phyloP scores from a whole-genome alignment of 495 filamentous ascomycete species.

The Echria macrotheca region DNA sequence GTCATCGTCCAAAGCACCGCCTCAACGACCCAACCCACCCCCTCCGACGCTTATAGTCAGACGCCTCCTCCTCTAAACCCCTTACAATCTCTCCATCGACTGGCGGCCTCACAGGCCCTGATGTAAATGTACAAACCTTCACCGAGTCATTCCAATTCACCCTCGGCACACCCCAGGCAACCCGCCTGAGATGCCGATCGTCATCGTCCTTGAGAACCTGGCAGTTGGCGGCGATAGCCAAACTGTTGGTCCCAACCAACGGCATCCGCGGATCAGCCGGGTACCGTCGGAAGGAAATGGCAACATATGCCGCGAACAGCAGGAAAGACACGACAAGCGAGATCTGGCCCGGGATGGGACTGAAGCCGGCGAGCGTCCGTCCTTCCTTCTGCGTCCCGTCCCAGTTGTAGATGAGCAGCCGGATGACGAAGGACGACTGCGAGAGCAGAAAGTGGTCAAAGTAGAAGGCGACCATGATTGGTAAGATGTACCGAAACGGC shows the following conservation, averaged over 20 bases:
- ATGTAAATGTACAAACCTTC: constrained; percentile 1
- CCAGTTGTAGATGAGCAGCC: not conserved
- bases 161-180: constrained; percentile 1
- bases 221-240: constrained; percentile 5
- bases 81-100: too few species aligned
- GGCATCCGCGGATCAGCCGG: not conserved
- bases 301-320: not conserved
- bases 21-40: too few species aligned
- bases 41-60: too few species aligned
- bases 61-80: too few species aligned
- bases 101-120: not conserved
- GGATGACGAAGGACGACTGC: constrained; percentile 1
- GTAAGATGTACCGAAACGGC: not conserved
- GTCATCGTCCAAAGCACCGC: too few species aligned
- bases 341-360: not conserved
- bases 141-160: not conserved
- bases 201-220: not conserved
- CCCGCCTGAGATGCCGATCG: not conserved
- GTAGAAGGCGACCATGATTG: not conserved
- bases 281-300: not conserved
- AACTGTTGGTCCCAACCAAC: constrained; percentile 5
- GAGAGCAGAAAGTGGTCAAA: not conserved
- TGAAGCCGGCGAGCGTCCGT: not conserved
- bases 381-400: not conserved
- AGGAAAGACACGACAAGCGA: not conserved